Evolutionary conservation across 2,329 filamentous ascomycete genomes (phyloP).

Genomic region (Hymenoscyphus occultus): DNA sequence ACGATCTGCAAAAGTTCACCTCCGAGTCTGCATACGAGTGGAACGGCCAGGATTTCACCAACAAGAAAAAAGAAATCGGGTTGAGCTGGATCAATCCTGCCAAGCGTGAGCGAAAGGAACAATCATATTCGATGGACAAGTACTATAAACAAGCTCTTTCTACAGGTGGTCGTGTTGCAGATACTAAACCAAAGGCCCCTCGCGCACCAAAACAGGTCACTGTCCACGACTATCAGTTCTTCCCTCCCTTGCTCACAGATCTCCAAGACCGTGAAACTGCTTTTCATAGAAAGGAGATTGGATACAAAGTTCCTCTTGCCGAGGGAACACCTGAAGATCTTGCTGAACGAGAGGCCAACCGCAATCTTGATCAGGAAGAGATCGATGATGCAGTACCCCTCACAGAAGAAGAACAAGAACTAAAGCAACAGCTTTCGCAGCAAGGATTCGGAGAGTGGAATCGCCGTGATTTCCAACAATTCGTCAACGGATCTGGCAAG

Average conservation of each 20-base stretch:
- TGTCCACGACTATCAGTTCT: conserved; percentile 97
- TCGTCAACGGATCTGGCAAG: conserved; percentile 91
- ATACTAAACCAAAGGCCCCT: conserved; percentile 92
- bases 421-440: conserved; percentile 77
- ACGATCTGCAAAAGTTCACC: conserved; percentile 95
- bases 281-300: conserved; percentile 92
- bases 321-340: conserved; percentile 87
- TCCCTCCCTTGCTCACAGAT: conserved; percentile 77
- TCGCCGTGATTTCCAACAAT: conserved; percentile 95
- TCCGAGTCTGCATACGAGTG: conserved; percentile 98
- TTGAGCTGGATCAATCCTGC: conserved; percentile 97
- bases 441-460: conserved; percentile 96
- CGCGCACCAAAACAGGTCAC: conserved; percentile 87
- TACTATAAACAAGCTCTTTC: conserved; percentile 92
- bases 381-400: conserved; percentile 89
- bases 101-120: conserved; percentile 97
- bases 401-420: conserved; percentile 83
- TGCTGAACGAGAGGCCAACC: conserved; percentile 81
- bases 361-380: conserved; percentile 81
- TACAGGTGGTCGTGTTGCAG: conserved; percentile 72
- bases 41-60: conserved; percentile 96
- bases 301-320: conserved; percentile 85
- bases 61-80: conserved; percentile 86
- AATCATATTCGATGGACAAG: conserved; percentile 97
- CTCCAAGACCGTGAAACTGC: conserved; percentile 96